phyloP scores from a whole-genome alignment of 2,329 filamentous ascomycete species.

The Ophiostoma ulmi region DNA sequence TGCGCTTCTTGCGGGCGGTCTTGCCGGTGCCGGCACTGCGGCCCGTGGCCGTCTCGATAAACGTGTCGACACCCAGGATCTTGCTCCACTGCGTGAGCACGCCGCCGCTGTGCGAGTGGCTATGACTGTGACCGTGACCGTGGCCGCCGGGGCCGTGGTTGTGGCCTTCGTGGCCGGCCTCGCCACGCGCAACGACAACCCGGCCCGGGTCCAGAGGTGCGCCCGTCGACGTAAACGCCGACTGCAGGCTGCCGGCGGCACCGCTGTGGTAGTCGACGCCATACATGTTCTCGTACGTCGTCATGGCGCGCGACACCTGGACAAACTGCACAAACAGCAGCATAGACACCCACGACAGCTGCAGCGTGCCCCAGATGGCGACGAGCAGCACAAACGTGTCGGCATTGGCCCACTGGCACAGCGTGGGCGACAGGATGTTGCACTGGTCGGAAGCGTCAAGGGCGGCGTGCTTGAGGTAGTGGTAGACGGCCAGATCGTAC shows the following conservation, averaged over 20 bases:
- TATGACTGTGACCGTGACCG: constrained; percentile 34
- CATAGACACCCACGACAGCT: constrained; percentile 97
- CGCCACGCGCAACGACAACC: constrained; percentile 47
- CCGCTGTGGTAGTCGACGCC: constrained; percentile 56
- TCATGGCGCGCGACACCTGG: constrained; percentile 87
- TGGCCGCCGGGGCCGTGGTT: constrained; percentile 40
- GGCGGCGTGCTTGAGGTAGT: constrained; percentile 61
- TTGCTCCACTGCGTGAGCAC: constrained; percentile 75
- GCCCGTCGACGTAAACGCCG: constrained; percentile 72
- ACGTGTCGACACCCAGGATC: constrained; percentile 85
- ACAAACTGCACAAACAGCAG: constrained; percentile 88
- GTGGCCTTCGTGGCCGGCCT: constrained; percentile 32
- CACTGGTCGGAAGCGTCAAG: constrained; percentile 54
- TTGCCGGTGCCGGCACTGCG: constrained; percentile 61
- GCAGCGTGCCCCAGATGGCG: constrained; percentile 71
- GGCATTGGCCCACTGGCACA: constrained; percentile 72
- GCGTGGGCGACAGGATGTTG: constrained; percentile 64
- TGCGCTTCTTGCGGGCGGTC: constrained; percentile 48
- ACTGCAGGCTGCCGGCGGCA: constrained; percentile 53
- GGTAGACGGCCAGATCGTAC: constrained; percentile 66
- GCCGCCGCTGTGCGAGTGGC: constrained; percentile 44
- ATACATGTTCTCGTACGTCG: constrained; percentile 95
- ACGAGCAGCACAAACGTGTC: constrained; percentile 82
- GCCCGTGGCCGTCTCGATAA: constrained; percentile 86
- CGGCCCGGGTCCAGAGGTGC: constrained; percentile 64